Evolutionary conservation across 148 eudicot species (phyloP), one percentile per base, ranked within the genome.

Genomic region (Agrostemma githago): DNA sequence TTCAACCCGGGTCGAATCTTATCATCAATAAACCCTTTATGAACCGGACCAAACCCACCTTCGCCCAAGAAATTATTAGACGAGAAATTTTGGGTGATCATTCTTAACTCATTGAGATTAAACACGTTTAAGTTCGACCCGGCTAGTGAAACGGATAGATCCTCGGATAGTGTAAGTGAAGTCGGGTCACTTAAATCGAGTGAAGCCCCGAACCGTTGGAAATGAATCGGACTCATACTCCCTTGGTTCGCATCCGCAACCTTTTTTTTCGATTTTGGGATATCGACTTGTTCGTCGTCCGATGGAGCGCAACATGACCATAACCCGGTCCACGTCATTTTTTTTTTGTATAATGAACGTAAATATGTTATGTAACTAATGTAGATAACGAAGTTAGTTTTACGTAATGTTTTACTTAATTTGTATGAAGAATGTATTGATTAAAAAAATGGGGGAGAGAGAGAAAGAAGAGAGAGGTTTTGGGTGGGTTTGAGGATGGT

Each of bases 21-120:
- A 39, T 95, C 98, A 66, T 92, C 99, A 17, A 95, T 83, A 78
- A 95, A 95, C 40, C 99, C 98, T 62, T 95, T 95, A 70, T 95
- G 91, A 8, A 95, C 99, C 48, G 96, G 96, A n/a, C 99, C 99
- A 20, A 95, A 95, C 72, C 99, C 98, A 11, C 98, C 97, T 62
- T 95, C 91, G 0, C 99, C 99, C 0, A 95, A 78, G 48, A 92
- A 90, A 61, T 92, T 95, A 46, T 78, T 86, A 2, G 93, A 82
- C 3, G 93, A 83, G 80, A 88, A 95, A 66, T 83, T 83, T 46
- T 89, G 92, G 1, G 99, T 92, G 11, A 95, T 92, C 44, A 90
- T 74, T 70, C 83, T 90, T 2, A 95, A 84, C 84, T 95, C 97
- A 48, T 79, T 83, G 0, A 92, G 66, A 15, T 85, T 91, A 72